These are phyloP conservation scores for Parathielavia appendiculata DNA, from an alignment of 495 filamentous ascomycete genomes.

Conservation along the genomic window DNA sequence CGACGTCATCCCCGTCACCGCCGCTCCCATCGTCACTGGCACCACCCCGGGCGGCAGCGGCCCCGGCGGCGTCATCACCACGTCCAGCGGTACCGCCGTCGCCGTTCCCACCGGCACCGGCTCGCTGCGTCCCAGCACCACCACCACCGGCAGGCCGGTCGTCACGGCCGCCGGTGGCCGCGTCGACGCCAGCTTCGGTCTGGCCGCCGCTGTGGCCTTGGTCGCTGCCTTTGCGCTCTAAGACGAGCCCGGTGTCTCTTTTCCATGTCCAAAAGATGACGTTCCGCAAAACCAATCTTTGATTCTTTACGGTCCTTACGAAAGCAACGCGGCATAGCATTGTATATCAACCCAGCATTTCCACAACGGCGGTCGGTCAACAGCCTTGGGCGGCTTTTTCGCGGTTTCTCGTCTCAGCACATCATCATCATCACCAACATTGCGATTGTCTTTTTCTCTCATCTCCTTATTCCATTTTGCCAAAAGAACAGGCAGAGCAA, in stretches of 20 bases:
- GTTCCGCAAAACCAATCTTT: background rate
- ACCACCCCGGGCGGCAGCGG: constrained; percentile 27
- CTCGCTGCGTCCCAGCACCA: constrained; percentile 25
- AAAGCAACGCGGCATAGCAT: constrained; percentile 17
- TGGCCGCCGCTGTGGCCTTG: constrained; percentile 29
- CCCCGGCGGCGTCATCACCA: constrained; percentile 42
- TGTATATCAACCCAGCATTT: constrained; percentile 6
- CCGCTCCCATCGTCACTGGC: constrained; percentile 38
- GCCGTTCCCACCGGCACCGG: constrained; percentile 30
- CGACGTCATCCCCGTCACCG: constrained; percentile 41
- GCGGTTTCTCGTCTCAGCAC: background rate
- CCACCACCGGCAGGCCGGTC: constrained; percentile 23
- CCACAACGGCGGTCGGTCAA: background rate
- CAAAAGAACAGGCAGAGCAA: background rate
- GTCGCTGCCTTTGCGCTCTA: constrained; percentile 36
- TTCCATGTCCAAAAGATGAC: background rate
- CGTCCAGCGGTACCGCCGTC: constrained; percentile 37
- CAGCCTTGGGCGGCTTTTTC: constrained; percentile 7
- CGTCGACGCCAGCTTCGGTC: constrained; percentile 37
- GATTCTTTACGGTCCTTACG: constrained; percentile 22
- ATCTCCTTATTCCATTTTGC: background rate
- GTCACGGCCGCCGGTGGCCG: constrained; percentile 35
- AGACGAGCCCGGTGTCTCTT: background rate
- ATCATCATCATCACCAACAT: background rate
- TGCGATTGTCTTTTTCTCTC: background rate